Conservation (phyloP, 2,329 filamentous ascomycete genomes). For the Rutstroemia sp. region DNA sequence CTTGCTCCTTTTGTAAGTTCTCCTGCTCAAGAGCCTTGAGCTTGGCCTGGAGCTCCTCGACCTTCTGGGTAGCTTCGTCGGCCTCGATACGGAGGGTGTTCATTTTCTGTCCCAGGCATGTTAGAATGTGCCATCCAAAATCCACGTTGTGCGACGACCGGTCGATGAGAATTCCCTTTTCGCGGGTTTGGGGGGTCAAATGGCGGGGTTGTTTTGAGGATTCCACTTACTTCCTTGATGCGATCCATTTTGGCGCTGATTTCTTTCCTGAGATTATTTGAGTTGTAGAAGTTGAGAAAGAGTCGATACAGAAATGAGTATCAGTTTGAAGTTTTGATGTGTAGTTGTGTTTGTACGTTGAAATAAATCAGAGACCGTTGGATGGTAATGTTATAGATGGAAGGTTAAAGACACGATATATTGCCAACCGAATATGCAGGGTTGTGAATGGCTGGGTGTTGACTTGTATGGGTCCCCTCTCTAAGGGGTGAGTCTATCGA, state of each 20-base stretch:
- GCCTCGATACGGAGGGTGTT: constrained; percentile 88
- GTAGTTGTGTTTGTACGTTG: not conserved
- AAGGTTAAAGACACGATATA: constrained; percentile 7
- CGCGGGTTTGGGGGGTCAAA: constrained; percentile 9
- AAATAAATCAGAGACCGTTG: not conserved
- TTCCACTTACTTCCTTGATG: constrained; percentile 73
- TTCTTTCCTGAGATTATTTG: constrained; percentile 4
- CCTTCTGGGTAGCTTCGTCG: constrained; percentile 73
- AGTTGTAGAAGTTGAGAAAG: constrained; percentile 1
- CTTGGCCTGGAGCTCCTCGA: constrained; percentile 79
- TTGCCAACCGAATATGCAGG: constrained; percentile 11
- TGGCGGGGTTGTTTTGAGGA: constrained; percentile 26
- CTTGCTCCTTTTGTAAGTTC: constrained; percentile 93
- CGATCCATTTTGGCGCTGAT: constrained; percentile 60
- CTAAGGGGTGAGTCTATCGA: not conserved
- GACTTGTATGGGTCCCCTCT: not conserved
- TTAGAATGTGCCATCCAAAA: constrained; percentile 8
- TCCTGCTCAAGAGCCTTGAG: constrained; percentile 91
- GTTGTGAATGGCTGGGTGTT: constrained; percentile 4
- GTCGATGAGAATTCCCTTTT: not conserved
- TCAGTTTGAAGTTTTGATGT: too few relatives aligned
- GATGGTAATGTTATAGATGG: not conserved
- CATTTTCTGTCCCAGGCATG: constrained; percentile 63
- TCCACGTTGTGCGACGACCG: not conserved
- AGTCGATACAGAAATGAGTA: constrained; percentile 1